Percentiles rank a stretch among this genome's conserved stretches.
phyloP scores from a whole-genome alignment of 139 green algal genomes.

The Limnomonas spitsbergensis region DNA sequence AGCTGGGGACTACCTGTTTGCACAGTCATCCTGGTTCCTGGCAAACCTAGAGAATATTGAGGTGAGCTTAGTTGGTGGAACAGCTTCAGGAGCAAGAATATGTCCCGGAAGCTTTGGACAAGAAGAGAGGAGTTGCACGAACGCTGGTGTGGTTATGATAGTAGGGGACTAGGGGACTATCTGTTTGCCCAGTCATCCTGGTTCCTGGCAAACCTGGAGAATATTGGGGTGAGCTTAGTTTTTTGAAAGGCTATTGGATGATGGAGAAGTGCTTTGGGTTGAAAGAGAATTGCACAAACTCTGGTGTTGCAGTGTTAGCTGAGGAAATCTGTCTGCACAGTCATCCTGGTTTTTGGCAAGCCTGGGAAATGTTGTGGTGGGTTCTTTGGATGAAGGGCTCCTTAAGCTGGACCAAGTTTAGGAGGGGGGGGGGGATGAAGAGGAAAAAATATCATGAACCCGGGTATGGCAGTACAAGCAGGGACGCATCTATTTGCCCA shows the following conservation, averaged over 20 bases:
- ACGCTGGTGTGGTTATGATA: too few species aligned
- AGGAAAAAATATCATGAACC: too few species aligned
- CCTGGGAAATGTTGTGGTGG: conserved; percentile 96
- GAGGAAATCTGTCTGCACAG: conserved; percentile 98
- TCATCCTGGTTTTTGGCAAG: conserved; percentile 96
- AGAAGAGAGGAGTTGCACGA: too few species aligned
- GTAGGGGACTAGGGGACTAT: too few species aligned
- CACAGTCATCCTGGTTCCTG: conserved; percentile 95
- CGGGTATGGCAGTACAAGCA: too few species aligned
- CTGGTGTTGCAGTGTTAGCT: too few species aligned
- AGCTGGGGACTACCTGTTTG: conserved; percentile 97
- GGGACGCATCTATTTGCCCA: conserved; percentile 98
- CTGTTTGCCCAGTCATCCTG: conserved; percentile 98
- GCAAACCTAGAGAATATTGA: conserved; percentile 98
- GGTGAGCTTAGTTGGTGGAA: conserved; percentile 42
- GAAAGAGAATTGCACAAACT: too few species aligned
- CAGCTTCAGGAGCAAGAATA: too few species aligned
- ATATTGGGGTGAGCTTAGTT: conserved; percentile 79
- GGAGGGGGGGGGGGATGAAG: too few species aligned
- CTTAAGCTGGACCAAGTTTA: too few species aligned
- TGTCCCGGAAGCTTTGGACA: too few species aligned
- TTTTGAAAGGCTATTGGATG: background rate
- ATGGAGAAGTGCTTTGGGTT: too few species aligned
- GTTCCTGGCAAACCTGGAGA: conserved; percentile 96
- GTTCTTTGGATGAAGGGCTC: background rate